phyloP scores from a whole-genome alignment of 495 filamentous ascomycete species.

The Xylaria curta region DNA sequence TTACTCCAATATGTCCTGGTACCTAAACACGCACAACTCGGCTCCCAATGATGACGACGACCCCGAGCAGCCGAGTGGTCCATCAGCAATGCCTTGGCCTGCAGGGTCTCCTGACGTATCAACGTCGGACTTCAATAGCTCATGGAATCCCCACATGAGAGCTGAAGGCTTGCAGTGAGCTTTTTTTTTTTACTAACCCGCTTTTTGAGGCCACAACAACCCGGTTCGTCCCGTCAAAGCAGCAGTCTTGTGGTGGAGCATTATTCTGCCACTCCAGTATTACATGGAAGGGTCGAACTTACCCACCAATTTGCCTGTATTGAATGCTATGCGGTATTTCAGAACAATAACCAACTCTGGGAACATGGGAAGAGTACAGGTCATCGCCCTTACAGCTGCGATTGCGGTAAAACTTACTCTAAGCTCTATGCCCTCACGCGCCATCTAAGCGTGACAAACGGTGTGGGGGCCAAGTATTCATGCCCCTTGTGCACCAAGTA shows the following conservation, averaged over 20 bases:
- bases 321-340: background rate
- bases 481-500: conserved; percentile 1
- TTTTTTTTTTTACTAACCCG: conserved; percentile 8
- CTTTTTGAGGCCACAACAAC: conserved; percentile 12
- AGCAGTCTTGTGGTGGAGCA: no score
- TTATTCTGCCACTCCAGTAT: background rate
- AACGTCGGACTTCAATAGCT: no score
- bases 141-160: background rate
- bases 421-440: background rate
- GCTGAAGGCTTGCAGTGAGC: background rate
- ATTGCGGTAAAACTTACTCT: background rate
- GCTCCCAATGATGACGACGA: background rate
- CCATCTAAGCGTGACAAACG: background rate
- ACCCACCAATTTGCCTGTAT: background rate
- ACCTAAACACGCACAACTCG: background rate
- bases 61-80: background rate
- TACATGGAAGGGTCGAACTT: background rate
- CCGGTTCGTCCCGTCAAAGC: no score
- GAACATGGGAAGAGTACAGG: background rate
- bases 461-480: background rate
- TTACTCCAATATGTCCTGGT: background rate
- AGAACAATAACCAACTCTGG: background rate
- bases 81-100: background rate
- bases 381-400: background rate
- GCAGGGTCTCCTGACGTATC: background rate